Evolutionary conservation across 208 protist species (phyloP), one percentile per base, ranked within the genome.

Genomic region (Acanthamoeba divionensis): DNA sequence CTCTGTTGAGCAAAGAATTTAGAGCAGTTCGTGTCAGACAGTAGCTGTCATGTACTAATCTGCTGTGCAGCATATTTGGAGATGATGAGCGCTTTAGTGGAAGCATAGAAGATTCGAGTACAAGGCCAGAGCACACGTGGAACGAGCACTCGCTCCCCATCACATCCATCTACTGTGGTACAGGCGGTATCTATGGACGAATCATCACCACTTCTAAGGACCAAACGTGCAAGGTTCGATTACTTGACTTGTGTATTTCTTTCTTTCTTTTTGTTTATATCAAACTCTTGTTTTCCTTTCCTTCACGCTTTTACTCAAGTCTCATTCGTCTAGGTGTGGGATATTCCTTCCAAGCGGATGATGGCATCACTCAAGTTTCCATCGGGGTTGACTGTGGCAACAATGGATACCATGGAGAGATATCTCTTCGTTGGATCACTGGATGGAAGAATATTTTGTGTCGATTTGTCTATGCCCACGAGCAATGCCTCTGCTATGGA

Each of bases 301-400:
- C n/a, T n/a, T n/a, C n/a, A n/a, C n/a, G n/a, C n/a, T n/a, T n/a
- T n/a, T n/a, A n/a, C n/a, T n/a, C n/a, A n/a, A n/a, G n/a, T n/a
- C n/a, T n/a, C n/a, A n/a, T n/a, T n/a, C 4, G 69, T n/a, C 6
- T 52, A 83, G 73, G 73, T 83, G 47, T 87, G 79, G 79, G 79
- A 87, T 24, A 87, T 87, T 69, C 79, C 79, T 13, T 87, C 79
- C 18, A 52, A 60, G 18, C 57, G 55, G 15, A 47, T 87, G 55
- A 45, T 18, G 36, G 79, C 79, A 6, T 87, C 79, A n/a, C 79
- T 87, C n/a, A 87, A 87, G 38, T 87, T 87, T 60, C 79, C 79
- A 0, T 48, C 79, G 10, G 47, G 79, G 12, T 26, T 87, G 18
- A 87, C 79, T 15, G 55, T 60, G 1, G 50, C 33, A n/a, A 50